phyloP scores from a whole-genome alignment of 2,329 filamentous ascomycete genomes.

The Diaporthe longicolla region DNA sequence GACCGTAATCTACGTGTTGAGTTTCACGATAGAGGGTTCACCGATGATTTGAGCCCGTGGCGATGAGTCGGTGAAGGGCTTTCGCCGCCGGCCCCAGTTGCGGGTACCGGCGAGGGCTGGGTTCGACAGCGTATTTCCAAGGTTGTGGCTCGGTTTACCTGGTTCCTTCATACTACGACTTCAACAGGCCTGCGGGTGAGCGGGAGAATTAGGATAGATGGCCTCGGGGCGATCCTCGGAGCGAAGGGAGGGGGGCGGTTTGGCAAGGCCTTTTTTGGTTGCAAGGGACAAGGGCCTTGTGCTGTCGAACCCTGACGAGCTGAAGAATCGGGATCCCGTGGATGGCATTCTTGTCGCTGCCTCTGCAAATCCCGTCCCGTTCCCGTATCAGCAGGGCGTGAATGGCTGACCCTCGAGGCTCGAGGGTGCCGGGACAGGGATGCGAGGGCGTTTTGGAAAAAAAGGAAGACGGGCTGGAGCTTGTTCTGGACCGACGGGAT shows the following conservation, averaged over 20 bases:
- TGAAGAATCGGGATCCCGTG: conserved; percentile 38
- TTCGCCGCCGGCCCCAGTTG: conserved; percentile 32
- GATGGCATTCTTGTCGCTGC: conserved; percentile 7
- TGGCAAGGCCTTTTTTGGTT: background rate
- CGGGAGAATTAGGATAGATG: conserved; percentile 8
- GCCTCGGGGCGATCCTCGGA: conserved; percentile 33
- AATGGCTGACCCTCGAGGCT: conserved; percentile 12
- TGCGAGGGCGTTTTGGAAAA: background rate
- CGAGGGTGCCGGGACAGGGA: conserved; percentile 29
- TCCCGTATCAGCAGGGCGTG: conserved; percentile 16
- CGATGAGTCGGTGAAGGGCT: conserved; percentile 25
- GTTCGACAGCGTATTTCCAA: conserved; percentile 17
- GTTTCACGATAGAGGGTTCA: conserved; percentile 36
- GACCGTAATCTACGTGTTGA: conserved; percentile 2
- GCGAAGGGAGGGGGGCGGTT: conserved; percentile 12
- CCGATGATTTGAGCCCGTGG: conserved; percentile 21
- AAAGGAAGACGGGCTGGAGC: conserved; percentile 6
- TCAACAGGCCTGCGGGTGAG: background rate
- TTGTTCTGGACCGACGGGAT: conserved; percentile 31
- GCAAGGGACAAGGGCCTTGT: conserved; percentile 26
- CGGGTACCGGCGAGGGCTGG: conserved; percentile 28
- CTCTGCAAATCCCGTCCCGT: conserved; percentile 20
- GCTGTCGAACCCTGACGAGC: conserved; percentile 37
- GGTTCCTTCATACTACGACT: background rate
- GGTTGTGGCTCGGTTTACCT: conserved; percentile 2